Percentiles rank a stretch among this genome's conserved stretches.
Evolutionary conservation across 371 early-diverging fungal genomes (phyloP).

Genomic region (Rhizopus stolonifer): DNA sequence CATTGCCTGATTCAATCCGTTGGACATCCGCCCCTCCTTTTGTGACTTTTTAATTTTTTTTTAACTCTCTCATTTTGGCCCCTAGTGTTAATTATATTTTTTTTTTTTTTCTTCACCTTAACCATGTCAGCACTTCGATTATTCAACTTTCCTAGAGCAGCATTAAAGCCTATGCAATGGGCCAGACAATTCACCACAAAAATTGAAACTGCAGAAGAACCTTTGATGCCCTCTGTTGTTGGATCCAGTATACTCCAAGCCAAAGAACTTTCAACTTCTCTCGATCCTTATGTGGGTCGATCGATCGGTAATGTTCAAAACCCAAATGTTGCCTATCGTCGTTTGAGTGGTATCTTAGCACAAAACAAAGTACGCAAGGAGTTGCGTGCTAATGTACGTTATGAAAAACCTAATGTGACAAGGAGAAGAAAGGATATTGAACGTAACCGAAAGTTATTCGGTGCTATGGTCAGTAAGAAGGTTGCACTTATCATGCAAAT

Average conservation of each 20-base stretch:
- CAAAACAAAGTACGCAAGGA: slow-evolving; percentile 50
- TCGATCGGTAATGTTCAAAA: slow-evolving; percentile 44
- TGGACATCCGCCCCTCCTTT: too few species aligned
- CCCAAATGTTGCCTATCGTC: slow-evolving; percentile 42
- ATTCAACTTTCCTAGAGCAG: slow-evolving; percentile 1
- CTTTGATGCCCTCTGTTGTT: slow-evolving; percentile 24
- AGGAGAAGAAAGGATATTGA: slow-evolving; percentile 52
- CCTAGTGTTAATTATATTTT: too few species aligned
- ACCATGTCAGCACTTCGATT: slow-evolving; percentile 13
- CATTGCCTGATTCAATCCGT: too few species aligned
- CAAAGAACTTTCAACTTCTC: slow-evolving; percentile 29
- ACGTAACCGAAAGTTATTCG: slow-evolving; percentile 50
- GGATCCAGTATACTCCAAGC: slow-evolving; percentile 21
- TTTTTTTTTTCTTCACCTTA: background rate
- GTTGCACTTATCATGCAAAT: slow-evolving; percentile 62
- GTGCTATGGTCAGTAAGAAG: slow-evolving; percentile 55
- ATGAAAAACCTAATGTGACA: slow-evolving; percentile 58
- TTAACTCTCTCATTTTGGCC: too few species aligned
- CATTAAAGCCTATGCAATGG: slow-evolving; percentile 22
- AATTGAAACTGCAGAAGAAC: background rate
- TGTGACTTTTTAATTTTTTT: too few species aligned
- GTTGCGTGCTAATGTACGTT: slow-evolving; percentile 44
- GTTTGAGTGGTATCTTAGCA: slow-evolving; percentile 40
- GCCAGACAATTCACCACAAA: slow-evolving; percentile 22
- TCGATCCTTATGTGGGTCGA: slow-evolving; percentile 48